Conservation (phyloP, 805 yeast species). For the Hanseniaspora guilliermondii region DNA sequence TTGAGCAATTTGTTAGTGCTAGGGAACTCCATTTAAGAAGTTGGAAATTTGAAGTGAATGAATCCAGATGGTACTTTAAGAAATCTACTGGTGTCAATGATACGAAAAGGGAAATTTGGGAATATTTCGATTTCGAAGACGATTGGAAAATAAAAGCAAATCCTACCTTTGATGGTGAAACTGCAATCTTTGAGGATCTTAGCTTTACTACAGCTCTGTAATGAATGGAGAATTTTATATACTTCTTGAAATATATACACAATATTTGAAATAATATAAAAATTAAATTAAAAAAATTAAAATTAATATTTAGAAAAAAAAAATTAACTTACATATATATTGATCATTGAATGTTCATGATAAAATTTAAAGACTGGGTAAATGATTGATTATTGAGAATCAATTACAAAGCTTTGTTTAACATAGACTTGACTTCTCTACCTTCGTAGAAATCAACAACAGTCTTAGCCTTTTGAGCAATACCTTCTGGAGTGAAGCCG, state of each 20-base stretch:
- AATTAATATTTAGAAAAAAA: not conserved
- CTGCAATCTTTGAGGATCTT: slow-evolving; percentile 7
- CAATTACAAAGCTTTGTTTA: slow-evolving; percentile 60
- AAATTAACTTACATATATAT: not conserved
- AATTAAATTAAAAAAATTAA: not conserved
- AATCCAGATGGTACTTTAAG: slow-evolving; percentile 39
- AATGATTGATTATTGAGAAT: not conserved
- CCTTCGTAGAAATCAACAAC: slow-evolving; percentile 78
- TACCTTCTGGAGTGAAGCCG: slow-evolving; percentile 86
- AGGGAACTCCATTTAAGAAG: slow-evolving; percentile 64
- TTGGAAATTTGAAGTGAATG: slow-evolving; percentile 50
- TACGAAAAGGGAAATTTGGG: slow-evolving; percentile 35
- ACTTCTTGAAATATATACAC: not conserved
- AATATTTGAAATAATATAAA: not conserved
- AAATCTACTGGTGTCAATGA: not conserved
- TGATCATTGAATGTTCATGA: not conserved
- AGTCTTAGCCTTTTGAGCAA: slow-evolving; percentile 73
- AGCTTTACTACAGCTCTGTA: slow-evolving; percentile 1
- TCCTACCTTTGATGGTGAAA: not conserved
- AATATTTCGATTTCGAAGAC: slow-evolving; percentile 70
- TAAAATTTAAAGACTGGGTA: too few relatives aligned
- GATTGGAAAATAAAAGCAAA: slow-evolving; percentile 13
- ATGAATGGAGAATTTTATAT: not conserved
- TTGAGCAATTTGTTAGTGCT: slow-evolving; percentile 66
- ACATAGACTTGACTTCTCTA: slow-evolving; percentile 55